phyloP scores from a whole-genome alignment of 2,329 filamentous ascomycete species.

The Alternaria sp. region DNA sequence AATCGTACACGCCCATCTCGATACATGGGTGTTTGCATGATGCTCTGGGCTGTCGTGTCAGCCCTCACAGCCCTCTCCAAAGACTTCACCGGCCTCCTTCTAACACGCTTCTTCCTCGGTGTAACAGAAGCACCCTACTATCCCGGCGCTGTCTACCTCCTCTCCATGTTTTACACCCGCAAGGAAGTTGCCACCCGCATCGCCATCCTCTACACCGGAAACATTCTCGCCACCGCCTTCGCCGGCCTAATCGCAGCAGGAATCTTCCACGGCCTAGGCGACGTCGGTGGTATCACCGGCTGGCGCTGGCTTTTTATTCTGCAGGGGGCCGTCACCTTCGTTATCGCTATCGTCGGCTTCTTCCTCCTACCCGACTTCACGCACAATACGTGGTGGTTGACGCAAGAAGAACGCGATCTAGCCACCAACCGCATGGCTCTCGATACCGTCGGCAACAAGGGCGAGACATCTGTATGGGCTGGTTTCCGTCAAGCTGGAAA shows the following conservation, averaged over 20 bases:
- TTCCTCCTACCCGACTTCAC: slow-evolving; percentile 53
- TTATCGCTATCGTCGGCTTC: slow-evolving; percentile 50
- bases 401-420: slow-evolving; percentile 55
- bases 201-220: slow-evolving; percentile 58
- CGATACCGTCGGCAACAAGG: slow-evolving; percentile 60
- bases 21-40: slow-evolving; percentile 47
- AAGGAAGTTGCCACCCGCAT: slow-evolving; percentile 59
- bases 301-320: slow-evolving; percentile 46
- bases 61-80: slow-evolving; percentile 55
- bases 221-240: slow-evolving; percentile 54
- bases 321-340: slow-evolving; percentile 42
- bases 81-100: slow-evolving; percentile 55
- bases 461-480: slow-evolving; percentile 56
- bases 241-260: slow-evolving; percentile 55
- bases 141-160: slow-evolving; percentile 49
- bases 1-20: slow-evolving; percentile 41
- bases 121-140: slow-evolving; percentile 54
- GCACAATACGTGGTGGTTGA: slow-evolving; percentile 58
- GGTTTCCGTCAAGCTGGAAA: slow-evolving; percentile 61
- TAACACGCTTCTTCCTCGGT: slow-evolving; percentile 56
- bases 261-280: slow-evolving; percentile 40
- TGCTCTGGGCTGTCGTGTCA: slow-evolving; percentile 55
- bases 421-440: slow-evolving; percentile 50
- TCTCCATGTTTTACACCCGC: slow-evolving; percentile 51
- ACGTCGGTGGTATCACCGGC: slow-evolving; percentile 32